Evolutionary conservation across 306 rosid species (phyloP).

Genomic region (Quercus cerris): DNA sequence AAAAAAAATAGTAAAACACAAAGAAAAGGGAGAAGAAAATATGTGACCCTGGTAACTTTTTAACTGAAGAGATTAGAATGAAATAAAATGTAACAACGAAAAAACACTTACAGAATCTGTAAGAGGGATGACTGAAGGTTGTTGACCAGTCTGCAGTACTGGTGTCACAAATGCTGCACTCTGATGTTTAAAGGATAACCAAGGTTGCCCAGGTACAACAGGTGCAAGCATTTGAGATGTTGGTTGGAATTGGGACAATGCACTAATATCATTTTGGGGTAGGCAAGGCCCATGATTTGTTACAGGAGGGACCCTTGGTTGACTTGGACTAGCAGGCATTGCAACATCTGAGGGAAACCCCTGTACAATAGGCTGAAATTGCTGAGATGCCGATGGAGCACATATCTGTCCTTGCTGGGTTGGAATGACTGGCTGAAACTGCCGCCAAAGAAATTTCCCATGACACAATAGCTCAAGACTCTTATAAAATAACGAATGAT

Average conservation of each 20-base stretch:
- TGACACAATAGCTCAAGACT: slow-evolving; percentile 18
- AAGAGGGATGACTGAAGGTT: slow-evolving; percentile 45
- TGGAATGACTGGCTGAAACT: slow-evolving; percentile 71
- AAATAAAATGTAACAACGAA: no score
- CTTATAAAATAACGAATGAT: slow-evolving; percentile 1
- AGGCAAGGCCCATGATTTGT: slow-evolving; percentile 74
- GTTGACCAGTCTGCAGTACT: slow-evolving; percentile 58
- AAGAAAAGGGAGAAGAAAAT: background rate
- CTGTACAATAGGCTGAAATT: slow-evolving; percentile 69
- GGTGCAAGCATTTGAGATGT: slow-evolving; percentile 73
- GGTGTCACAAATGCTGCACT: slow-evolving; percentile 41
- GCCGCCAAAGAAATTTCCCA: slow-evolving; percentile 22
- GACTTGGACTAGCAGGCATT: slow-evolving; percentile 60
- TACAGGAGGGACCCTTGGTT: slow-evolving; percentile 58
- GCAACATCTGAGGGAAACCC: slow-evolving; percentile 62
- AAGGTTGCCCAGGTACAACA: slow-evolving; percentile 60
- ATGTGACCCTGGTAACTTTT: no score
- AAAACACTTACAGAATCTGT: slow-evolving; percentile 47
- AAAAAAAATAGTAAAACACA: slow-evolving; percentile 2
- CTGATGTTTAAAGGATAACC: slow-evolving; percentile 69
- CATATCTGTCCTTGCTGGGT: slow-evolving; percentile 73
- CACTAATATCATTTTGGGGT: slow-evolving; percentile 51
- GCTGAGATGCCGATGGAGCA: slow-evolving; percentile 56
- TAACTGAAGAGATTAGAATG: no score
- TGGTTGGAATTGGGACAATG: slow-evolving; percentile 53